These are phyloP conservation scores for Neospermospora avenae DNA, from an alignment of 2,329 filamentous ascomycete species.

Conservation along the genomic window DNA sequence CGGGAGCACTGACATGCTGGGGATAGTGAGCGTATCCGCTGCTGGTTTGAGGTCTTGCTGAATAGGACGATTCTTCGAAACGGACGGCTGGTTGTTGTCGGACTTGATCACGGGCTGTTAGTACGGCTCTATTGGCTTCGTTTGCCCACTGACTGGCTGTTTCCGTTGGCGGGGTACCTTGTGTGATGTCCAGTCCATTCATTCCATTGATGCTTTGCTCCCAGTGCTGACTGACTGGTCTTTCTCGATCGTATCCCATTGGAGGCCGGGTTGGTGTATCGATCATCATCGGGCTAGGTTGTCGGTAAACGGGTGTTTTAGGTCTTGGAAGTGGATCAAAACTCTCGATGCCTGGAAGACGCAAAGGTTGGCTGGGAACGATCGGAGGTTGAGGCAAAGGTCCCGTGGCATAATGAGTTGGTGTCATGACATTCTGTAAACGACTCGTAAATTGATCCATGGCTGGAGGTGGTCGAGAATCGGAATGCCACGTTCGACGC, in stretches of 20 bases:
- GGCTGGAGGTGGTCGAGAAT: constrained; percentile 53
- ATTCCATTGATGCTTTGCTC: constrained; percentile 65
- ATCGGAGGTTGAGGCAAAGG: constrained; percentile 26
- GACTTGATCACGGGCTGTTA: constrained; percentile 52
- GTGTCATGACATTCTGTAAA: constrained; percentile 71
- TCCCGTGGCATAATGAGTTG: constrained; percentile 50
- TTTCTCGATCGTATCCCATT: constrained; percentile 42
- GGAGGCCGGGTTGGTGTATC: constrained; percentile 44
- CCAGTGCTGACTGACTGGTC: constrained; percentile 49
- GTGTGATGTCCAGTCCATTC: constrained; percentile 62
- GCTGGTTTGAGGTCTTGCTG: constrained; percentile 33
- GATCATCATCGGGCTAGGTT: constrained; percentile 73
- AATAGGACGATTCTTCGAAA: constrained; percentile 49
- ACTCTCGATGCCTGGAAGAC: constrained; percentile 86
- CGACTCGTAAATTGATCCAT: constrained; percentile 54
- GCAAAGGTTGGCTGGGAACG: constrained; percentile 31
- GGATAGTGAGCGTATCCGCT: constrained; percentile 49
- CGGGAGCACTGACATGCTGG: constrained; percentile 59
- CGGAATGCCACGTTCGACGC: constrained; percentile 87
- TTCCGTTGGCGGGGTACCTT: constrained; percentile 49
- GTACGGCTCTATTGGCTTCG: constrained; percentile 53
- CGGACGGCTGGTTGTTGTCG: constrained; percentile 48
- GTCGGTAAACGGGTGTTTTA: constrained; percentile 59
- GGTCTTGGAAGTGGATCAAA: constrained; percentile 74
- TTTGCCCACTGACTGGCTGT: constrained; percentile 54